phyloP scores from a whole-genome alignment of 352 stramenopile genomes.

The Thraustotheca clavata region DNA sequence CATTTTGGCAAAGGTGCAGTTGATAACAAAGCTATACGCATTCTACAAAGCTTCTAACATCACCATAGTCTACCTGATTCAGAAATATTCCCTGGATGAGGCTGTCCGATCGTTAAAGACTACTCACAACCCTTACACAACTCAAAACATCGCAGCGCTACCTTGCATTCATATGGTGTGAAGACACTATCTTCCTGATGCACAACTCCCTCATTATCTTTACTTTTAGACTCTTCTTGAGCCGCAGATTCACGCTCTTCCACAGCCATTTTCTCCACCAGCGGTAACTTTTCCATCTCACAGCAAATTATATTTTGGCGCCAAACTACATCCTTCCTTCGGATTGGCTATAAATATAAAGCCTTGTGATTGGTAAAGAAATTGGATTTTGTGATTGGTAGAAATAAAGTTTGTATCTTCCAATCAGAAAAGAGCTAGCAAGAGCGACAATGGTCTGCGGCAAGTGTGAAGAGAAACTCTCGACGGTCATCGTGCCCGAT shows the following conservation, averaged over 20 bases:
- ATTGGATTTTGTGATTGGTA: not conserved
- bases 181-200: slow-evolving; percentile 20
- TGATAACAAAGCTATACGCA: slow-evolving; percentile 4
- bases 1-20: slow-evolving; percentile 16
- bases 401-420: not conserved
- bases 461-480: slow-evolving; percentile 69
- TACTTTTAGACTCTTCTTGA: not conserved
- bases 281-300: not conserved
- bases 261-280: not conserved
- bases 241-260: not conserved
- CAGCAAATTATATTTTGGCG: not conserved
- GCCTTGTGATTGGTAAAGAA: not conserved
- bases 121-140: not conserved
- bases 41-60: not conserved
- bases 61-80: slow-evolving; percentile 6
- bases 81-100: slow-evolving; percentile 14
- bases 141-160: not conserved
- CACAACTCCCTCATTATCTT: not conserved
- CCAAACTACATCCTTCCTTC: not conserved
- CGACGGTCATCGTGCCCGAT: slow-evolving; percentile 63
- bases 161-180: slow-evolving; percentile 17
- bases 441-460: slow-evolving; percentile 52
- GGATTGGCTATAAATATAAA: not conserved
- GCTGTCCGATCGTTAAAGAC: slow-evolving; percentile 9
- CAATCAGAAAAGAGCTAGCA: not conserved